Percentiles rank a stretch among this genome's conserved stretches.
phyloP scores from a whole-genome alignment of 805 yeast species.

The Cyberlindnera suaveolens region DNA sequence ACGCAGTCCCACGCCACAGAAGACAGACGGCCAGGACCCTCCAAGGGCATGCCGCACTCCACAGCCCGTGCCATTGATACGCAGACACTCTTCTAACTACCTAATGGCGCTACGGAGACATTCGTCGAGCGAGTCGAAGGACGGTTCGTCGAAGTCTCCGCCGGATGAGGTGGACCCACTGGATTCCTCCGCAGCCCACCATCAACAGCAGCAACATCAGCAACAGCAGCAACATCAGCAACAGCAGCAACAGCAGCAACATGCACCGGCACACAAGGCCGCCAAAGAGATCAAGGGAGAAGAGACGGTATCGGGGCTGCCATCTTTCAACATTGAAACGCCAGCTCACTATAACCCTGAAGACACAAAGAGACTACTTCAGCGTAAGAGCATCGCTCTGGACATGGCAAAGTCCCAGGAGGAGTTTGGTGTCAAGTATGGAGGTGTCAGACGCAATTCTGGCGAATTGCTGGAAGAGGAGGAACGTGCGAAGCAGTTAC shows the following conservation, averaged over 20 bases:
- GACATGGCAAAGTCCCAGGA: constrained; percentile 4
- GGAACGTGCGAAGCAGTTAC: neutral
- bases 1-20: neutral
- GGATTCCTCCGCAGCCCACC: neutral
- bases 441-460: constrained; percentile 4
- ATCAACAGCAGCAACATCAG: too few relatives aligned
- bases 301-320: too few relatives aligned
- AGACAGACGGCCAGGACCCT: neutral
- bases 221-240: too few relatives aligned
- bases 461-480: neutral
- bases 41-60: constrained; percentile 9
- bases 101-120: constrained; percentile 2
- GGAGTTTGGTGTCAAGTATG: constrained; percentile 7
- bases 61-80: constrained; percentile 3
- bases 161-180: too few relatives aligned
- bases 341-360: neutral
- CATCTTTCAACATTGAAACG: too few relatives aligned
- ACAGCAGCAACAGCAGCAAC: too few relatives aligned
- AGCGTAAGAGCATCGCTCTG: constrained; percentile 4
- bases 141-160: too few relatives aligned
- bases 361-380: constrained; percentile 3
- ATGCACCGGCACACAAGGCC: constrained; percentile 1
- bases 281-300: too few relatives aligned
- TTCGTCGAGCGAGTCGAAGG: neutral
- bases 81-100: constrained; percentile 9